A percentile compares a stretch with the other conserved stretches of the same genome.
These are phyloP conservation scores for Plectranthus barbatus DNA, from an alignment of 257 asterid genomes.

Conservation along the genomic window DNA sequence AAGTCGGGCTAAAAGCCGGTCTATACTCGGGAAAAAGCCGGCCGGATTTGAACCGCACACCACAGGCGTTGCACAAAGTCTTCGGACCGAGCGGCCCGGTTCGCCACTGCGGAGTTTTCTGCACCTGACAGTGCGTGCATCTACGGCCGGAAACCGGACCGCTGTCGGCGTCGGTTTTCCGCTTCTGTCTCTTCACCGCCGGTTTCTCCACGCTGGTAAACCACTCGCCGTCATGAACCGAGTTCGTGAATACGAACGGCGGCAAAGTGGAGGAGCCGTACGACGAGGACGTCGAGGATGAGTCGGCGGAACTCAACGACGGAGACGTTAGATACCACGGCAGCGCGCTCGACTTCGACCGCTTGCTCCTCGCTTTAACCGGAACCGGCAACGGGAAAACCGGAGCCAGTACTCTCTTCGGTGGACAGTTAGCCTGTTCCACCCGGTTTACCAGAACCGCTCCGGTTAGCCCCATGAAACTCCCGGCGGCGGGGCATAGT, in stretches of 20 bases:
- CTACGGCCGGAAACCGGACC: slow-evolving; percentile 37
- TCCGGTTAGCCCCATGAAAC: slow-evolving; percentile 23
- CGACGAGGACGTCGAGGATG: too few species aligned
- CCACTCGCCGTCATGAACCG: too few species aligned
- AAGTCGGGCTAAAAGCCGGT: slow-evolving; percentile 80
- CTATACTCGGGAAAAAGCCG: slow-evolving; percentile 64
- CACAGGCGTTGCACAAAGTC: slow-evolving; percentile 64
- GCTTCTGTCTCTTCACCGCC: slow-evolving; percentile 33
- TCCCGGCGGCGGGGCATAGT: slow-evolving; percentile 30
- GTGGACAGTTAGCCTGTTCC: neutral
- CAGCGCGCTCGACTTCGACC: slow-evolving; percentile 25
- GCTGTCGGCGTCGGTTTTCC: slow-evolving; percentile 17
- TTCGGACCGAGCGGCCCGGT: slow-evolving; percentile 65
- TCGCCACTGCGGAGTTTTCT: slow-evolving; percentile 68
- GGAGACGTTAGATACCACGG: too few species aligned
- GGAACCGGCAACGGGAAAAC: too few species aligned
- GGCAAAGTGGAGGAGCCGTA: too few species aligned
- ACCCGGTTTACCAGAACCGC: neutral
- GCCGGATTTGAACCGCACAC: slow-evolving; percentile 67
- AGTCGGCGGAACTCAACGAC: too few species aligned
- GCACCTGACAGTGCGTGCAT: slow-evolving; percentile 56
- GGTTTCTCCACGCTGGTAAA: too few species aligned
- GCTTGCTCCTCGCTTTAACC: slow-evolving; percentile 34
- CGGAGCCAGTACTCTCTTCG: too few species aligned
- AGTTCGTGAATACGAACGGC: too few species aligned